These are phyloP conservation scores for Funneliformis caledonium DNA, from an alignment of 371 early-diverging fungal species.

Conservation along the genomic window DNA sequence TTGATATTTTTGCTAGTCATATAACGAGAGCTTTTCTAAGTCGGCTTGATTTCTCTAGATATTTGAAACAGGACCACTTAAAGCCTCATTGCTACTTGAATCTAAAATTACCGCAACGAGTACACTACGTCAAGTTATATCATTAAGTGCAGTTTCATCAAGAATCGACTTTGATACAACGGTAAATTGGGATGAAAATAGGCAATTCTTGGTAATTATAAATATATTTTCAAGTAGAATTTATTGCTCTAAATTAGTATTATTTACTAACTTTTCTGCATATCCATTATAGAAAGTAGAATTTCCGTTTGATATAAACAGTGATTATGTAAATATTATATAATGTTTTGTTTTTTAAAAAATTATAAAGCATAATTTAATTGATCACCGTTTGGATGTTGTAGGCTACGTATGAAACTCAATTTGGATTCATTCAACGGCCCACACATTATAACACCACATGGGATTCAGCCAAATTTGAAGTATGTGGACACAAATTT, in stretches of 20 bases:
- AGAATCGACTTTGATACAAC: slow-evolving; percentile 84
- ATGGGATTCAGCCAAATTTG: slow-evolving; percentile 93
- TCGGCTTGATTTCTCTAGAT: slow-evolving; percentile 45
- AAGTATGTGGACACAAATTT: slow-evolving; percentile 96
- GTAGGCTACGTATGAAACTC: slow-evolving; percentile 93
- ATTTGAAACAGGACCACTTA: slow-evolving; percentile 81
- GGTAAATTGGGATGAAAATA: slow-evolving; percentile 93
- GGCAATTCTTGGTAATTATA: slow-evolving; percentile 69
- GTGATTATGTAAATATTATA: slow-evolving; percentile 62
- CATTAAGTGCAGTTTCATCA: slow-evolving; percentile 68
- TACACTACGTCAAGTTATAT: slow-evolving; percentile 74
- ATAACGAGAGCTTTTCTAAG: neutral
- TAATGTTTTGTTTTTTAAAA: neutral
- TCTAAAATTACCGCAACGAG: slow-evolving; percentile 70
- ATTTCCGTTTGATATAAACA: slow-evolving; percentile 82
- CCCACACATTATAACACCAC: slow-evolving; percentile 95
- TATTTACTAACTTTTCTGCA: neutral
- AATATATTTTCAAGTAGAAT: slow-evolving; percentile 7
- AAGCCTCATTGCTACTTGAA: slow-evolving; percentile 70
- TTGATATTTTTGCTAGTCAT: neutral
- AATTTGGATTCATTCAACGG: slow-evolving; percentile 89
- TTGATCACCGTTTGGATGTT: neutral
- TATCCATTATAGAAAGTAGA: slow-evolving; percentile 76
- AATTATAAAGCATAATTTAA: neutral
- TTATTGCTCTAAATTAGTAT: neutral